These are phyloP conservation scores for Moesziomyces globuligerus DNA, from an alignment of 1,284 basidiomycete species.

Conservation along the genomic window DNA sequence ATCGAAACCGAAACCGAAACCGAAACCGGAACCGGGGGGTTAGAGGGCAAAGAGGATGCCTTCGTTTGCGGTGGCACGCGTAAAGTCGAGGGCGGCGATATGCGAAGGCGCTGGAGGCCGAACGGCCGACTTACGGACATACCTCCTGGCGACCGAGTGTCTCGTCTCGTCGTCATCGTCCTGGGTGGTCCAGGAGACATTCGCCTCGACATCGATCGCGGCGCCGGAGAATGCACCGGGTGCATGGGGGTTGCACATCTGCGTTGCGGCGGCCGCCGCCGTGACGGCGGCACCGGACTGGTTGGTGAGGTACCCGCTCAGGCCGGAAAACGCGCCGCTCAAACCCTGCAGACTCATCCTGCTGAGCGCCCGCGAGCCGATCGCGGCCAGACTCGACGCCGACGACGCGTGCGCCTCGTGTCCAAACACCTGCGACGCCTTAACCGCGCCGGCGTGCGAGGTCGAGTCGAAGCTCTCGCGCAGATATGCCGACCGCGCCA, in stretches of 20 bases:
- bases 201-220: neutral
- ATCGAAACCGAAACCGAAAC: too few species aligned
- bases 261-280: slow-evolving; percentile 35
- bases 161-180: slow-evolving; percentile 7
- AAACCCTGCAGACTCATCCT: slow-evolving; percentile 50
- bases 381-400: slow-evolving; percentile 26
- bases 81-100: slow-evolving; percentile 46
- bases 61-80: neutral
- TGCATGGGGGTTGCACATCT: slow-evolving; percentile 40
- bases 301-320: slow-evolving; percentile 52
- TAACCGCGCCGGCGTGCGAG: neutral
- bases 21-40: too few species aligned
- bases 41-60: slow-evolving; percentile 19
- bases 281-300: slow-evolving; percentile 34
- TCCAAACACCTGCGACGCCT: slow-evolving; percentile 13
- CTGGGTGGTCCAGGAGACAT: slow-evolving; percentile 6
- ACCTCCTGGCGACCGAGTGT: slow-evolving; percentile 5
- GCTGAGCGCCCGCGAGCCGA: slow-evolving; percentile 43
- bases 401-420: slow-evolving; percentile 21
- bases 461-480: slow-evolving; percentile 47
- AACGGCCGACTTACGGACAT: slow-evolving; percentile 21
- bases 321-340: slow-evolving; percentile 50
- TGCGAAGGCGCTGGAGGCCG: slow-evolving; percentile 15
- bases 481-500: slow-evolving; percentile 50
- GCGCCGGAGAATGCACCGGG: neutral